Percentiles rank a stretch among this genome's conserved stretches.
Conservation (phyloP, 805 yeast genomes). For the Kregervanrija fluxuum region DNA sequence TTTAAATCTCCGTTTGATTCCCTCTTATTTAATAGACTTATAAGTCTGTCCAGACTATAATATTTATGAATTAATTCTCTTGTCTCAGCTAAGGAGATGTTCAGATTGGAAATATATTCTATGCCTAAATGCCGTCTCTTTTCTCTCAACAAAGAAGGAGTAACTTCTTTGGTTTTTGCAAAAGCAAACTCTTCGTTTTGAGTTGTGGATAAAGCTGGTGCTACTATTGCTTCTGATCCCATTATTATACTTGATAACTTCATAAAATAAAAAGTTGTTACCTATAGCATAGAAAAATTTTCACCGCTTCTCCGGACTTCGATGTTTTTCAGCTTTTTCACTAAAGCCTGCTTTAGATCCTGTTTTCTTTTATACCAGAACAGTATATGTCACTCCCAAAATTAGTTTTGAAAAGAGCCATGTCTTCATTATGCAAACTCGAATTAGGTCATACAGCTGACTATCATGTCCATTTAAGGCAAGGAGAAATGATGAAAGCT, state of each 20-base stretch:
- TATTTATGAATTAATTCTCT: conserved; percentile 34
- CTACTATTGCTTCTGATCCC: conserved; percentile 13
- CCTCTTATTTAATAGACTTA: conserved; percentile 19
- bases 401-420: neutral
- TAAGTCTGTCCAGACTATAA: conserved; percentile 39
- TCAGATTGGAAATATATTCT: conserved; percentile 21
- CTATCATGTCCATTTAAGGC: conserved; percentile 94
- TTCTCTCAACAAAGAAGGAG: conserved; percentile 9
- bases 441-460: conserved; percentile 76
- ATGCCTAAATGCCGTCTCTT: conserved; percentile 22
- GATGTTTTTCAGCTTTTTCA: no score
- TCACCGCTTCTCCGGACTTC: no score
- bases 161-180: conserved; percentile 29
- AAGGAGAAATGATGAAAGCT: conserved; percentile 86
- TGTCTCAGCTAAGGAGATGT: conserved; percentile 23
- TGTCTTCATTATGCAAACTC: conserved; percentile 19
- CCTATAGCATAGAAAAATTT: no score
- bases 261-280: no score
- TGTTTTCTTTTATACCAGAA: no score
- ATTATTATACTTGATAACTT: no score
- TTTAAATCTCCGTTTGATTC: conserved; percentile 16
- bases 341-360: no score
- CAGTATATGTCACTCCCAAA: no score
- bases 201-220: conserved; percentile 65
- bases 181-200: conserved; percentile 58